phyloP scores from a whole-genome alignment of 208 protist genomes.

The Tetramitus jugosus region DNA sequence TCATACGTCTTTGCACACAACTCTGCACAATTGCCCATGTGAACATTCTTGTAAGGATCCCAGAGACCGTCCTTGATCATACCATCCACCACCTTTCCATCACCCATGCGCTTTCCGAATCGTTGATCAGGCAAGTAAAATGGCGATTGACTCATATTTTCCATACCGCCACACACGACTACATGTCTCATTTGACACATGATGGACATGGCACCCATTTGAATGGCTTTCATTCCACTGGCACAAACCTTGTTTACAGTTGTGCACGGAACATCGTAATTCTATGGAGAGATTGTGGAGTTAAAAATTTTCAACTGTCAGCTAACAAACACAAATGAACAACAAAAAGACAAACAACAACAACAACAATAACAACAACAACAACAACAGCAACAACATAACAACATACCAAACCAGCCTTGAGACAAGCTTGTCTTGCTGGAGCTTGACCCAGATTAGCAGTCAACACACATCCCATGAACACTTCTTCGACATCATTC shows the following conservation, averaged over 20 bases:
- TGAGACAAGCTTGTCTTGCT: slow-evolving; percentile 44
- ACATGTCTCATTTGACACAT: slow-evolving; percentile 41
- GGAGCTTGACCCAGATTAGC: slow-evolving; percentile 55
- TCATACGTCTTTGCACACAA: slow-evolving; percentile 62
- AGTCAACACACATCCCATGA: slow-evolving; percentile 55
- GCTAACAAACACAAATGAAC: too few species aligned
- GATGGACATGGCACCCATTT: slow-evolving; percentile 48
- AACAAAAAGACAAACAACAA: too few species aligned
- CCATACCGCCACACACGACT: slow-evolving; percentile 58
- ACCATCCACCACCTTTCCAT: slow-evolving; percentile 48
- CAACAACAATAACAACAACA: too few species aligned
- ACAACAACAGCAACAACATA: too few species aligned
- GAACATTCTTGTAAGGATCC: slow-evolving; percentile 52
- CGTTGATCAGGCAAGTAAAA: slow-evolving; percentile 50
- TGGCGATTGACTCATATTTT: slow-evolving; percentile 69
- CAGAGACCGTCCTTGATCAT: slow-evolving; percentile 63
- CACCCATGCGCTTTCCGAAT: slow-evolving; percentile 42
- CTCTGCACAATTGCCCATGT: slow-evolving; percentile 73
- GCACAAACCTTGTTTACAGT: slow-evolving; percentile 68
- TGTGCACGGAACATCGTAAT: too few species aligned
- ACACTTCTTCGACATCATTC: slow-evolving; percentile 44
- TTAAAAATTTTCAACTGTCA: too few species aligned
- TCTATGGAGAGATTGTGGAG: too few species aligned
- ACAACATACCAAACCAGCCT: slow-evolving; percentile 31
- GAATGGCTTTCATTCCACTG: slow-evolving; percentile 65